Percentiles rank a stretch among this genome's conserved stretches.
phyloP scores from a whole-genome alignment of 176 grass and related monocot species.

The Cenchrus purpureus region DNA sequence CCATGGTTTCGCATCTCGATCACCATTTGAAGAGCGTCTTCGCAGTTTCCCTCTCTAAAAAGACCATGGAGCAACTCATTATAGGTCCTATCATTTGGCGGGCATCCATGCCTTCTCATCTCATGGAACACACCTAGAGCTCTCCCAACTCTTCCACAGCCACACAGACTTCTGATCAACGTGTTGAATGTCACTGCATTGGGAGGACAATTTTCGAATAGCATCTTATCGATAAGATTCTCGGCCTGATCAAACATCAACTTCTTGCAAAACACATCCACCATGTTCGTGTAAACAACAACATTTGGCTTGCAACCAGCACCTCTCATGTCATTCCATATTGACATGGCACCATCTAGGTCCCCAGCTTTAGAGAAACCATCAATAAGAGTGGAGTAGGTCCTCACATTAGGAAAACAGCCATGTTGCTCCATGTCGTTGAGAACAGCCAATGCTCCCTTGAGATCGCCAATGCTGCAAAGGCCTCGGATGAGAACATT shows the following conservation, averaged over 20 bases:
- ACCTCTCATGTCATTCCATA: conserved; percentile 73
- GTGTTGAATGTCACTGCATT: conserved; percentile 79
- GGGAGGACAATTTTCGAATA: conserved; percentile 64
- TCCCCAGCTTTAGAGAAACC: conserved; percentile 70
- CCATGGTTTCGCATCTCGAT: conserved; percentile 60
- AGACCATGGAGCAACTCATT: conserved; percentile 78
- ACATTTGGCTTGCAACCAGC: conserved; percentile 80
- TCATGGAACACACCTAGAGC: conserved; percentile 61
- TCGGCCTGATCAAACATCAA: conserved; percentile 78
- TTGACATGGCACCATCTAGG: conserved; percentile 57
- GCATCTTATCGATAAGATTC: conserved; percentile 64
- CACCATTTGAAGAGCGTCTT: conserved; percentile 55
- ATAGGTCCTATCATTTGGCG: conserved; percentile 66
- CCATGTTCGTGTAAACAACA: conserved; percentile 81
- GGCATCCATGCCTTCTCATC: conserved; percentile 65
- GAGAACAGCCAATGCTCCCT: conserved; percentile 56
- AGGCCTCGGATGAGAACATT: conserved; percentile 83
- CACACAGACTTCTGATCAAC: conserved; percentile 73
- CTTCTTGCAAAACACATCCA: conserved; percentile 72
- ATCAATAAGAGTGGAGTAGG: conserved; percentile 73
- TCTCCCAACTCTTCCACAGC: conserved; percentile 54
- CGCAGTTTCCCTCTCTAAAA: conserved; percentile 54
- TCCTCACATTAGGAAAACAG: conserved; percentile 58
- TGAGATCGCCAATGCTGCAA: conserved; percentile 51
- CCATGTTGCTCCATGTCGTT: conserved; percentile 55